These are phyloP conservation scores for Biscutella auriculata DNA, from an alignment of 441 rosid species.

Conservation along the genomic window DNA sequence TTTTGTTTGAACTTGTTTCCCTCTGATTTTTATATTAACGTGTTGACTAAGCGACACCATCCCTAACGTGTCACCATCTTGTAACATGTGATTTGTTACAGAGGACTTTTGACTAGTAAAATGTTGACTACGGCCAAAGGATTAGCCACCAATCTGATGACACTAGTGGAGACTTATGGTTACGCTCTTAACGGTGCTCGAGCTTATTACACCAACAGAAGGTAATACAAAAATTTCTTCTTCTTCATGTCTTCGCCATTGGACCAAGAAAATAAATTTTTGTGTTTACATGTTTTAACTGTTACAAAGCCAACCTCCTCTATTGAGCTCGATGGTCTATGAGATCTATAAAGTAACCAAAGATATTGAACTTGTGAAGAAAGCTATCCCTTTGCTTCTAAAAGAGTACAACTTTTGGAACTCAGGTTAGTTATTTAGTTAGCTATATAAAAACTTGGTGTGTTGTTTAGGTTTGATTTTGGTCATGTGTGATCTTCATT, in stretches of 20 bases:
- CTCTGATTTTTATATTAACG: not conserved
- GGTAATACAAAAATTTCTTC: constrained; percentile 30
- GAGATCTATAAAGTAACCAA: constrained; percentile 48
- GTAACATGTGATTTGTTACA: constrained; percentile 16
- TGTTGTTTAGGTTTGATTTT: not conserved
- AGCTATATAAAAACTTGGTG: not conserved
- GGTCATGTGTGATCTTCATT: not conserved
- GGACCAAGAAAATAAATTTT: not conserved
- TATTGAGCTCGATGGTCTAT: constrained; percentile 72
- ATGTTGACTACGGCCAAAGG: constrained; percentile 68
- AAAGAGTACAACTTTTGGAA: constrained; percentile 80
- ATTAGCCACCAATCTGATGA: constrained; percentile 60
- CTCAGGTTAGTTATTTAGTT: constrained; percentile 35
- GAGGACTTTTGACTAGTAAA: constrained; percentile 78
- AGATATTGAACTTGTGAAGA: constrained; percentile 42
- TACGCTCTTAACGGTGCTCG: constrained; percentile 68
- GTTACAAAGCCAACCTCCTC: constrained; percentile 67
- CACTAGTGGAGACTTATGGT: constrained; percentile 50
- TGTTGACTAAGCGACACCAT: constrained; percentile 4
- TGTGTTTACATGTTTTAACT: not conserved
- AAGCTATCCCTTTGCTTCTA: constrained; percentile 54
- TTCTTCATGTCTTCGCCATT: not conserved
- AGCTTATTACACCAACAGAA: constrained; percentile 69
- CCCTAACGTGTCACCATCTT: constrained; percentile 1
- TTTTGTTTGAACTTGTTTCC: not conserved